Percentiles rank a stretch among this genome's conserved stretches.
phyloP scores from a whole-genome alignment of 208 protist genomes.

The Trypanosoma lewisi region DNA sequence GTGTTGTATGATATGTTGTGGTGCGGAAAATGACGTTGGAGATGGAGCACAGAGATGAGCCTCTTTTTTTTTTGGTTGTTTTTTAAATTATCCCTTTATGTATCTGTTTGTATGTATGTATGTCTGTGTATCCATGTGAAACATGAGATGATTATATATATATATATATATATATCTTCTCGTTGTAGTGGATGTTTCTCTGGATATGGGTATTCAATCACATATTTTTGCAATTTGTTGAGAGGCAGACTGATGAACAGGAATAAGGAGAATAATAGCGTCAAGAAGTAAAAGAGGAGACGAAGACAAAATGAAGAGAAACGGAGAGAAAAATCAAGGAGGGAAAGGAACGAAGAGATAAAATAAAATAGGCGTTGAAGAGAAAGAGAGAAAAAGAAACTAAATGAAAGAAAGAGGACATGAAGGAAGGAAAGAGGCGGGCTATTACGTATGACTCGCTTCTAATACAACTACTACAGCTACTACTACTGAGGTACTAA shows the following conservation, averaged over 20 bases:
- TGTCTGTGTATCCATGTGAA: background rate
- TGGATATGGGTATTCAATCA: background rate
- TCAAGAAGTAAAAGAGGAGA: slow-evolving; percentile 5
- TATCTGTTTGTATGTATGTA: slow-evolving; percentile 7
- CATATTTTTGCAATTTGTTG: background rate
- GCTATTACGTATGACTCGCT: background rate
- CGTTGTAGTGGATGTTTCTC: background rate
- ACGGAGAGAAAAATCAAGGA: background rate
- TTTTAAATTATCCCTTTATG: background rate
- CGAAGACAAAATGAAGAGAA: background rate
- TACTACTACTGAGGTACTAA: too few relatives aligned
- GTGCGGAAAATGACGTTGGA: too few relatives aligned
- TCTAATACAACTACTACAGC: too few relatives aligned
- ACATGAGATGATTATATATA: too few relatives aligned
- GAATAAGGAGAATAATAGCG: background rate
- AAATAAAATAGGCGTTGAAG: background rate
- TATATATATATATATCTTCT: slow-evolving; percentile 1
- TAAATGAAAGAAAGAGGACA: background rate
- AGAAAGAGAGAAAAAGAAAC: background rate
- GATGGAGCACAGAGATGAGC: too few relatives aligned
- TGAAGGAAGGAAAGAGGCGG: background rate
- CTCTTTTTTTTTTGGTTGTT: too few relatives aligned
- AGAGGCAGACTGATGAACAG: background rate
- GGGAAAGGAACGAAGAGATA: too few relatives aligned
- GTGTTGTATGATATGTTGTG: too few relatives aligned